Percentiles rank a stretch among this genome's conserved stretches.
These are phyloP conservation scores for Ganoderma sinense DNA, from an alignment of 1,284 basidiomycete genomes.

Conservation along the genomic window DNA sequence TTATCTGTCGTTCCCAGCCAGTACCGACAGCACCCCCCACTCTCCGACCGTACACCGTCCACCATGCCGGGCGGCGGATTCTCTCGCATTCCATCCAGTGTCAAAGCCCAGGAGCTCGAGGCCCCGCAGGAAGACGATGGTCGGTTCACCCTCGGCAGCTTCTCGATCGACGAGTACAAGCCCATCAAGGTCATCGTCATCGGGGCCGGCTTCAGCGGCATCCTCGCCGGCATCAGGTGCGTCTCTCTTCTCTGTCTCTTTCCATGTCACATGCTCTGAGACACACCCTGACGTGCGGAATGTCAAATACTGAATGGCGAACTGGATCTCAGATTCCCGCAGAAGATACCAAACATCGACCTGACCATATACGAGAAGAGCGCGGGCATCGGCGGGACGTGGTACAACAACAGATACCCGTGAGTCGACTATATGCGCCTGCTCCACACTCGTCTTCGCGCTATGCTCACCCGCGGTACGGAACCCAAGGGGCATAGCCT, in stretches of 20 bases:
- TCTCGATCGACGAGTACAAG: constrained; percentile 54
- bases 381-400: constrained; percentile 63
- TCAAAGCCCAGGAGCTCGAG: too few relatives aligned
- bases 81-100: not conserved
- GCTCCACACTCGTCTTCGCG: not conserved
- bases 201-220: constrained; percentile 62
- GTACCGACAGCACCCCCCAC: not conserved
- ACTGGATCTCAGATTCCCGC: constrained; percentile 53
- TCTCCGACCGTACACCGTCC: not conserved
- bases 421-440: not conserved
- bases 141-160: constrained; percentile 28
- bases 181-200: constrained; percentile 59
- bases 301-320: too few relatives aligned
- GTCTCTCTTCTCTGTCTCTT: not conserved
- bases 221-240: constrained; percentile 60
- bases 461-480: not conserved
- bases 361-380: constrained; percentile 65
- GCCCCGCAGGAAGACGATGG: not conserved
- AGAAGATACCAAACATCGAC: constrained; percentile 59
- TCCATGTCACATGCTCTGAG: too few relatives aligned
- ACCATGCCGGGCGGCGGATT: not conserved
- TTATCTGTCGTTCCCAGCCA: not conserved
- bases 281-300: not conserved
- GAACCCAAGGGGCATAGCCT: constrained; percentile 53
- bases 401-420: constrained; percentile 50